These are phyloP conservation scores for Onygenales sp. DNA, from an alignment of 2,329 filamentous ascomycete species.

Conservation along the genomic window DNA sequence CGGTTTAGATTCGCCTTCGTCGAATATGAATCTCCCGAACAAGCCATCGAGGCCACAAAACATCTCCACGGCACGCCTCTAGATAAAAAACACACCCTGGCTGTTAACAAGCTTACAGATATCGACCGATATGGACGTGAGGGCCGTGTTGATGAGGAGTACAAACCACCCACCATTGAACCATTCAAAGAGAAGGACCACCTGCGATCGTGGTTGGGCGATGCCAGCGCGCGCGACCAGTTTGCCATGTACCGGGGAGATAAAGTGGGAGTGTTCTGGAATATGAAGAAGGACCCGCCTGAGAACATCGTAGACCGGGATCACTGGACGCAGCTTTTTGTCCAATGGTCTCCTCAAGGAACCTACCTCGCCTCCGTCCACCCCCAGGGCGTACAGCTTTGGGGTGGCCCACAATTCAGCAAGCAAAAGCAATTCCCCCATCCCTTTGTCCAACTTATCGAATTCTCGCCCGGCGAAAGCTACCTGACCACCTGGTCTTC, in stretches of 20 bases:
- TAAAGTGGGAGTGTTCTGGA: slow-evolving; percentile 92
- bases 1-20: slow-evolving; percentile 82
- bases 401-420: slow-evolving; percentile 84
- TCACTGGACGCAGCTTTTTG: slow-evolving; percentile 96
- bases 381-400: slow-evolving; percentile 91
- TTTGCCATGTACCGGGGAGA: slow-evolving; percentile 92
- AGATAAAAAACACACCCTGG: slow-evolving; percentile 92
- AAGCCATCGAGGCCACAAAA: slow-evolving; percentile 82
- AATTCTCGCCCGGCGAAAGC: slow-evolving; percentile 87
- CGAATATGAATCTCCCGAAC: slow-evolving; percentile 83
- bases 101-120: slow-evolving; percentile 96
- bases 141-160: slow-evolving; percentile 86
- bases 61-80: slow-evolving; percentile 77
- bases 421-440: slow-evolving; percentile 90
- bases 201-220: slow-evolving; percentile 83
- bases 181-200: slow-evolving; percentile 90
- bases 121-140: slow-evolving; percentile 94
- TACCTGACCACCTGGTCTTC: slow-evolving; percentile 97
- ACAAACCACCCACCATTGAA: slow-evolving; percentile 70
- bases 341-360: slow-evolving; percentile 94
- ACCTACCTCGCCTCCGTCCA: slow-evolving; percentile 94
- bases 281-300: slow-evolving; percentile 85
- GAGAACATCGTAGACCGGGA: slow-evolving; percentile 84
- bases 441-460: slow-evolving; percentile 88
- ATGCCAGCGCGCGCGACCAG: slow-evolving; percentile 84